phyloP scores from a whole-genome alignment of 2,329 filamentous ascomycete species.

The Teratosphaeria zuluensis region DNA sequence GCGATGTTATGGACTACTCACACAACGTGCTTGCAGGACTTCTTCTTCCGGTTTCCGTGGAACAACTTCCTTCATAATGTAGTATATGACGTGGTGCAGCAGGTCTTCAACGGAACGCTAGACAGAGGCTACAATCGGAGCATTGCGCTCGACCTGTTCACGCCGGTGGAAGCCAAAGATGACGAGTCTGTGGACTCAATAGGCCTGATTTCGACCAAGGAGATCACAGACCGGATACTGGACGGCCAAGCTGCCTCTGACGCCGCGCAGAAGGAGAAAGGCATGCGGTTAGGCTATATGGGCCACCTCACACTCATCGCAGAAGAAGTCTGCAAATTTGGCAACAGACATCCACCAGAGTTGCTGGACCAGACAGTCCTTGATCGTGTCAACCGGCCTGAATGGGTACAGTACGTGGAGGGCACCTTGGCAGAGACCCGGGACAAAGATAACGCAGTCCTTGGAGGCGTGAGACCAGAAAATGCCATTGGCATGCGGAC shows the following conservation, averaged over 20 bases:
- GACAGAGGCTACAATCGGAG: conserved; percentile 87
- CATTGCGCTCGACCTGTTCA: conserved; percentile 81
- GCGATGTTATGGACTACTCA: background rate
- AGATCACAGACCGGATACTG: conserved; percentile 84
- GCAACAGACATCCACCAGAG: conserved; percentile 84
- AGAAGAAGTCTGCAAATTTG: conserved; percentile 98
- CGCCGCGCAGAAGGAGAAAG: conserved; percentile 69
- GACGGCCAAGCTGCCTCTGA: conserved; percentile 82
- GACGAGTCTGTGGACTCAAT: conserved; percentile 10
- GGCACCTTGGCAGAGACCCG: conserved; percentile 85
- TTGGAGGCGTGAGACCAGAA: conserved; percentile 88
- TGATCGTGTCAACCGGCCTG: conserved; percentile 76
- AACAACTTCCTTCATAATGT: conserved; percentile 99
- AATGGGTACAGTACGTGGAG: conserved; percentile 93
- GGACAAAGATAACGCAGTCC: conserved; percentile 94
- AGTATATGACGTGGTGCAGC: conserved; percentile 96
- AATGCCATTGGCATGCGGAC: conserved; percentile 68
- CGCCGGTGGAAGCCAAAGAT: conserved; percentile 4
- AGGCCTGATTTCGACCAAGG: conserved; percentile 54
- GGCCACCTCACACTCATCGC: conserved; percentile 93
- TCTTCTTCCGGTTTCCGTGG: conserved; percentile 98
- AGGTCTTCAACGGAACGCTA: conserved; percentile 98
- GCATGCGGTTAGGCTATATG: conserved; percentile 96
- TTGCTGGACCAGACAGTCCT: conserved; percentile 73
- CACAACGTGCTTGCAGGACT: conserved; percentile 50